Evolutionary conservation across 2,329 filamentous ascomycete species (phyloP).

Genomic region (Lecanicillium sp.): DNA sequence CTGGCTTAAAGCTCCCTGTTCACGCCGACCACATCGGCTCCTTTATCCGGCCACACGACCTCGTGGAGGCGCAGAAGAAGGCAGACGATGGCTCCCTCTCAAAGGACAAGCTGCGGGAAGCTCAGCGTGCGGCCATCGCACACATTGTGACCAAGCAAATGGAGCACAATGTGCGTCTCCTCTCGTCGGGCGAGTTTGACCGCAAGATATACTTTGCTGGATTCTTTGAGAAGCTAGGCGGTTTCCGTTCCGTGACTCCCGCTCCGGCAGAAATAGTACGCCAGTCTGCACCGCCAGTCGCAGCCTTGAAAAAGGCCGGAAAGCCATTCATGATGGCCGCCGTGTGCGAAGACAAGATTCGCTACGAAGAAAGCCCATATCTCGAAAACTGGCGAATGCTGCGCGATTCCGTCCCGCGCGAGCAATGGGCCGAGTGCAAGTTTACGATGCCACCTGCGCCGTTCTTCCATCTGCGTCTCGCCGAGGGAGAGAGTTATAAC

Average conservation of each 20-base stretch:
- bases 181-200: conserved; percentile 63
- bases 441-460: conserved; percentile 59
- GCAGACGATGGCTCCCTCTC: conserved; percentile 39
- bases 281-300: conserved; percentile 28
- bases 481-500: conserved; percentile 43
- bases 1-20: conserved; percentile 40
- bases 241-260: conserved; percentile 28
- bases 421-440: conserved; percentile 56
- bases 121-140: conserved; percentile 55
- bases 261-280: conserved; percentile 29
- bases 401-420: conserved; percentile 38
- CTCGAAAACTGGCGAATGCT: conserved; percentile 34
- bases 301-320: conserved; percentile 28
- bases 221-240: conserved; percentile 38
- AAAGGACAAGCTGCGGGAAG: conserved; percentile 35
- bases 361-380: conserved; percentile 30
- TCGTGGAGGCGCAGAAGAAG: conserved; percentile 43
- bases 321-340: conserved; percentile 30
- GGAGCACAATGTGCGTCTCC: conserved; percentile 50
- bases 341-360: conserved; percentile 34
- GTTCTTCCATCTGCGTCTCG: conserved; percentile 54
- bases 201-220: conserved; percentile 41
- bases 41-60: conserved; percentile 54
- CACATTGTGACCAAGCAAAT: conserved; percentile 58
- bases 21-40: conserved; percentile 67